Evolutionary conservation across 2,329 filamentous ascomycete genomes (phyloP).

Genomic region (Colletotrichum sp.): DNA sequence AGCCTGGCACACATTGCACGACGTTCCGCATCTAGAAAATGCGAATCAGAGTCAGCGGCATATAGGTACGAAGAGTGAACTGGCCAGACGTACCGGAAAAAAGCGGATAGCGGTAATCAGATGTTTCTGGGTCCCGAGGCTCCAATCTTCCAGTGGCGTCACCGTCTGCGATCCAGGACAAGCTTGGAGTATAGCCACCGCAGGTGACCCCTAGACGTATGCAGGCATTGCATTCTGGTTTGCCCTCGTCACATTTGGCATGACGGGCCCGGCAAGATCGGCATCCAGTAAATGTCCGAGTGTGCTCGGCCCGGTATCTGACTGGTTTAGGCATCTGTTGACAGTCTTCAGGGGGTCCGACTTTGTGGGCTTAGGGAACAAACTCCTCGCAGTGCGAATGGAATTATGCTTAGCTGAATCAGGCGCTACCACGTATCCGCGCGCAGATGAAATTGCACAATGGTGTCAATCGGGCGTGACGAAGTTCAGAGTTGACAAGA

Average conservation of each 20-base stretch:
- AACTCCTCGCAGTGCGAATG: neutral
- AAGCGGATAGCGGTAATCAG: neutral
- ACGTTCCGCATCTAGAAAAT: neutral
- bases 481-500: neutral
- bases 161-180: neutral
- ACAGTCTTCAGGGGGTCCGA: neutral
- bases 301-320: neutral
- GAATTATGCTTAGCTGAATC: neutral
- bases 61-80: neutral
- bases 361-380: neutral
- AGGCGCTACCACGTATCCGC: neutral
- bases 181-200: conserved; percentile 34
- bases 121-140: neutral
- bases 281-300: conserved; percentile 35
- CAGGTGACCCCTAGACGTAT: conserved; percentile 36
- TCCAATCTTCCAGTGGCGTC: neutral
- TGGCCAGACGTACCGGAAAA: neutral
- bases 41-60: neutral
- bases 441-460: neutral
- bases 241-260: conserved; percentile 48
- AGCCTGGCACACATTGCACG: neutral
- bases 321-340: neutral
- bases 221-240: conserved; percentile 43
- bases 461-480: neutral
- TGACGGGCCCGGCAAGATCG: conserved; percentile 41